Evolutionary conservation across 345 rosid species (phyloP).

Genomic region (Cochlearia excelsa): DNA sequence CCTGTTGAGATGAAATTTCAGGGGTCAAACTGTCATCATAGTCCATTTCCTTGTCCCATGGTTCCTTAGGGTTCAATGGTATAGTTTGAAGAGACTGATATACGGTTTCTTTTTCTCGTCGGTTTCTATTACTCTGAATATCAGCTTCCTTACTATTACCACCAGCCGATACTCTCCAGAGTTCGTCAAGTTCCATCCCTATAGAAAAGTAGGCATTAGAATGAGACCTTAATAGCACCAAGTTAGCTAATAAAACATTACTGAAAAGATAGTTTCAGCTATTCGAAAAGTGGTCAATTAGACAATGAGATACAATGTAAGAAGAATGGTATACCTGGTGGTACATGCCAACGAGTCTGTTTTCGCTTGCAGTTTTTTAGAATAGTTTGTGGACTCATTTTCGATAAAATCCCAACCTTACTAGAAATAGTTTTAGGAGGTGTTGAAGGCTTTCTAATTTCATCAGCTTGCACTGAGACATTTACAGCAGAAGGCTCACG

Average conservation of each 20-base stretch:
- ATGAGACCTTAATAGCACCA: slow-evolving; percentile 13
- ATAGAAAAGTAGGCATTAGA: slow-evolving; percentile 41
- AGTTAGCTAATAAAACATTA: slow-evolving; percentile 9
- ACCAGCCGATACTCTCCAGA: slow-evolving; percentile 78
- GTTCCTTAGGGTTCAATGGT: slow-evolving; percentile 86
- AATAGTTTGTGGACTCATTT: slow-evolving; percentile 46
- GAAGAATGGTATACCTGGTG: slow-evolving; percentile 62
- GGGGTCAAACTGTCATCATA: slow-evolving; percentile 86
- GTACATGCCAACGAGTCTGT: slow-evolving; percentile 65
- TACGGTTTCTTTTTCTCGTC: slow-evolving; percentile 75
- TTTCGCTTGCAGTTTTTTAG: slow-evolving; percentile 46
- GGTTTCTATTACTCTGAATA: slow-evolving; percentile 75
- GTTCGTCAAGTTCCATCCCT: slow-evolving; percentile 56
- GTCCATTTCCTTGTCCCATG: slow-evolving; percentile 97
- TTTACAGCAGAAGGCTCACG: slow-evolving; percentile 19
- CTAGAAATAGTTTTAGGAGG: slow-evolving; percentile 28
- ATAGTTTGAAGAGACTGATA: slow-evolving; percentile 53
- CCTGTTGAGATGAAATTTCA: slow-evolving; percentile 78
- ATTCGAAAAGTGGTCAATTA: slow-evolving; percentile 3
- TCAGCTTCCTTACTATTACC: slow-evolving; percentile 92
- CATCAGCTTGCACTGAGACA: slow-evolving; percentile 26
- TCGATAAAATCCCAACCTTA: slow-evolving; percentile 28
- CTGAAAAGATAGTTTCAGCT: not conserved
- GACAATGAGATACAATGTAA: slow-evolving; percentile 6
- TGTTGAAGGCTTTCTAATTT: slow-evolving; percentile 27